A percentile compares a stretch with the other conserved stretches of the same genome.
Evolutionary conservation across 768 basidiomycete genomes (phyloP).

Genomic region (Kwoniella botswanensis): DNA sequence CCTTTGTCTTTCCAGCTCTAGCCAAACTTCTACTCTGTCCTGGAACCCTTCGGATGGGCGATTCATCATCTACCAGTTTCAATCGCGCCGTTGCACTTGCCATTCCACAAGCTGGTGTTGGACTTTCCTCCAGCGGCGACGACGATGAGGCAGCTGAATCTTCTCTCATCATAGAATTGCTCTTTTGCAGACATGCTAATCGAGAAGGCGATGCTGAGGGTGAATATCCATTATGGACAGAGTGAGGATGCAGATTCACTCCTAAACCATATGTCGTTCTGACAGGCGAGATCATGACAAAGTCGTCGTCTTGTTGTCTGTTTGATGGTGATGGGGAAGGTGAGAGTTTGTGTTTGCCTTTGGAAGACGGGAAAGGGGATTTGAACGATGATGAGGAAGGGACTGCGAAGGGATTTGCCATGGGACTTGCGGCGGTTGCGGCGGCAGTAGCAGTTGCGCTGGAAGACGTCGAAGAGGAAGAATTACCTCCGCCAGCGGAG

Average conservation of each 20-base stretch:
- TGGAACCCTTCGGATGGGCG: conserved; percentile 45
- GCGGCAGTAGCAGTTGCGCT: conserved; percentile 1
- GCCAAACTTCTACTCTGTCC: conserved; percentile 44
- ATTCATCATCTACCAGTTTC: conserved; percentile 49
- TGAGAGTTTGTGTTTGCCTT: conserved; percentile 50
- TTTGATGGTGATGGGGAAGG: conserved; percentile 47
- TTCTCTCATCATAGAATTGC: conserved; percentile 15
- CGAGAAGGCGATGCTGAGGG: conserved; percentile 23
- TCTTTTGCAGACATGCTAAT: conserved; percentile 18
- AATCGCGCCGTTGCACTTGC: conserved; percentile 44
- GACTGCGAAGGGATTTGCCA: conserved; percentile 36
- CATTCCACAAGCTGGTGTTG: conserved; percentile 50
- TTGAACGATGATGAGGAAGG: conserved; percentile 23
- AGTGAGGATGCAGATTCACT: conserved; percentile 9
- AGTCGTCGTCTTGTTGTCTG: conserved; percentile 43
- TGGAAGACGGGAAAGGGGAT: conserved; percentile 37
- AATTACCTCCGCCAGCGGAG: conserved; percentile 1
- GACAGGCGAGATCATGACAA: conserved; percentile 54
- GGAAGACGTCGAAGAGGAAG: neutral
- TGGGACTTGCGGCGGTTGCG: conserved; percentile 14
- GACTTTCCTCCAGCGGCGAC: conserved; percentile 45
- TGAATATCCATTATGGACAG: conserved; percentile 9
- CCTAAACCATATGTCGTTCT: conserved; percentile 25
- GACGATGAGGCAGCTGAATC: conserved; percentile 21
- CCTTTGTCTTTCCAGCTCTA: conserved; percentile 14